These are phyloP conservation scores for Eragrostis curvula DNA, from an alignment of 176 grass and related monocot genomes.

Conservation along the genomic window DNA sequence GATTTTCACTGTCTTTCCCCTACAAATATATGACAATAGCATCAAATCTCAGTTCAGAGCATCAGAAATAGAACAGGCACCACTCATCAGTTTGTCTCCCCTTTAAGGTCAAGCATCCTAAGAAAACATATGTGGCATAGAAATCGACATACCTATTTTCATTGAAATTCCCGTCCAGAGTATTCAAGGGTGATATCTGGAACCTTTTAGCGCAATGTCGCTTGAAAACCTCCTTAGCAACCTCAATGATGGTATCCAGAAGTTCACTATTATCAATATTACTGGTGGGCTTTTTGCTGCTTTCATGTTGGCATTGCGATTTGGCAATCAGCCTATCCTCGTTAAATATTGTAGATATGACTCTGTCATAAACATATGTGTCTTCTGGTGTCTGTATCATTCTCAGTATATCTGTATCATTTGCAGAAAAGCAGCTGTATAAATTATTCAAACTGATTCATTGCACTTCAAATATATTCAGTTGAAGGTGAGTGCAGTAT, in stretches of 20 bases:
- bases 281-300: conserved; percentile 51
- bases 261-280: conserved; percentile 76
- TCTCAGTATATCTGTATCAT: conserved; percentile 84
- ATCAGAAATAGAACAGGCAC: conserved; percentile 4
- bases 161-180: conserved; percentile 59
- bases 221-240: conserved; percentile 96
- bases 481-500: background rate
- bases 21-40: conserved; percentile 38
- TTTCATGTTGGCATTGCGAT: conserved; percentile 66
- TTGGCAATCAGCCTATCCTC: conserved; percentile 72
- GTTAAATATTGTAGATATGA: conserved; percentile 93
- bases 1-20: conserved; percentile 87
- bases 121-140: conserved; percentile 28
- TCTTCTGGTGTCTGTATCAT: conserved; percentile 91
- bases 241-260: conserved; percentile 74
- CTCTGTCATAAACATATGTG: conserved; percentile 89
- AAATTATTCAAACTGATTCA: conserved; percentile 34
- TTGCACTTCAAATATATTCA: conserved; percentile 20
- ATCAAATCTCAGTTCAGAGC: conserved; percentile 16
- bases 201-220: conserved; percentile 92
- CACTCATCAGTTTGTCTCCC: conserved; percentile 23
- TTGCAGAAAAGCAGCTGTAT: conserved; percentile 37
- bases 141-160: conserved; percentile 68
- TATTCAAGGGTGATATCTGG: conserved; percentile 73
- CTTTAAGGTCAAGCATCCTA: conserved; percentile 33